phyloP scores from a whole-genome alignment of 2,329 filamentous ascomycete species.

The Aspergillus sp. region DNA sequence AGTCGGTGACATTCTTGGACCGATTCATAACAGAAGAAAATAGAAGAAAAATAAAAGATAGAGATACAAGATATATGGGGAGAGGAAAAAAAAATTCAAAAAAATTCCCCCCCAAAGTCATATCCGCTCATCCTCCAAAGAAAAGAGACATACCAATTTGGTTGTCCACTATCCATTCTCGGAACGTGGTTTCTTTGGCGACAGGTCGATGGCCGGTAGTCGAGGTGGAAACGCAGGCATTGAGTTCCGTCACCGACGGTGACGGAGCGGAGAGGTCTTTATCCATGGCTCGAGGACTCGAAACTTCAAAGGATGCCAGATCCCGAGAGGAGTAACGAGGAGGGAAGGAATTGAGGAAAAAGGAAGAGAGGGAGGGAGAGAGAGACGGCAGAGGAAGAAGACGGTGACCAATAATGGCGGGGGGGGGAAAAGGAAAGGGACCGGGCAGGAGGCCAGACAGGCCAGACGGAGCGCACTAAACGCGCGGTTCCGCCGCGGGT shows the following conservation, averaged over 20 bases:
- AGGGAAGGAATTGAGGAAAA: not conserved
- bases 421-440: not conserved
- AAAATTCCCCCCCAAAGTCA: too few relatives aligned
- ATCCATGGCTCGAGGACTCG: conserved; percentile 30
- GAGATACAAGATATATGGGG: not conserved
- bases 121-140: not conserved
- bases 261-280: conserved; percentile 30
- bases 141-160: conserved; percentile 66
- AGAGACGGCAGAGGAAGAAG: not conserved
- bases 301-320: conserved; percentile 7
- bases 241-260: conserved; percentile 37
- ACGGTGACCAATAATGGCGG: not conserved
- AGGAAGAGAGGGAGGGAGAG: not conserved
- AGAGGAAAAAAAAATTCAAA: not conserved
- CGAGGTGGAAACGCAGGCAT: conserved; percentile 40
- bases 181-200: conserved; percentile 42
- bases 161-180: conserved; percentile 70
- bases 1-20: not conserved
- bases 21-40: not conserved
- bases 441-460: not conserved
- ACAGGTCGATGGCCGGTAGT: conserved; percentile 26
- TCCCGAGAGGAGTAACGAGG: conserved; percentile 9
- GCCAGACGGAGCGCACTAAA: conserved; percentile 8
- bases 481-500: conserved; percentile 12
- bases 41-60: not conserved